A percentile compares a stretch with the other conserved stretches of the same genome.
These are phyloP conservation scores for Cylindrotheca fusiformis DNA, from an alignment of 108 stramenopile species.

Conservation along the genomic window DNA sequence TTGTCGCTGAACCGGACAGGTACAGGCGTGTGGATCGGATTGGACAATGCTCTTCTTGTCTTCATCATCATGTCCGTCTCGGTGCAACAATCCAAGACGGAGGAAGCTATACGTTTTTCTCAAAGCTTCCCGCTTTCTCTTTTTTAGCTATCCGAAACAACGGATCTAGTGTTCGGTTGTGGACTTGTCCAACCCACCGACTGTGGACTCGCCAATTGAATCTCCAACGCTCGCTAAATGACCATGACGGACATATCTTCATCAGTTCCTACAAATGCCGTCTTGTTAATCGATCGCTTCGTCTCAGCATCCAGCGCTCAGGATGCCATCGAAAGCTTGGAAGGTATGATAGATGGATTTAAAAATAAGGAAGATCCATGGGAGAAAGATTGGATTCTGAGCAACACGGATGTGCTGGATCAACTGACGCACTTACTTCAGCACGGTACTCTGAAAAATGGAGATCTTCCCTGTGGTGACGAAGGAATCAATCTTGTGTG, in stretches of 20 bases:
- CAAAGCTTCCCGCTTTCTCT: too few relatives aligned
- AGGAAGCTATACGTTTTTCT: too few relatives aligned
- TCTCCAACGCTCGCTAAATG: too few relatives aligned
- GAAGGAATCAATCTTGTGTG: slow-evolving; percentile 19
- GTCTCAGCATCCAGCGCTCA: slow-evolving; percentile 59
- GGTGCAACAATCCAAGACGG: too few relatives aligned
- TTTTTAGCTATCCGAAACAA: too few relatives aligned
- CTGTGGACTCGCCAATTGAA: too few relatives aligned
- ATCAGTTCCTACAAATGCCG: slow-evolving; percentile 15
- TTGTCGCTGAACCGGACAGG: too few relatives aligned
- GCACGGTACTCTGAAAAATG: slow-evolving; percentile 25
- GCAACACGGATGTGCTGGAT: slow-evolving; percentile 21
- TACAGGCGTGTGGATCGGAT: too few relatives aligned
- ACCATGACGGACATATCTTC: neutral
- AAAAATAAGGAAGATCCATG: slow-evolving; percentile 4
- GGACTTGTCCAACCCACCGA: too few relatives aligned
- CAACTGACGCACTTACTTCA: slow-evolving; percentile 23
- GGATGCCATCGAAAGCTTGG: slow-evolving; percentile 56
- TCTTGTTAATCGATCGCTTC: slow-evolving; percentile 60
- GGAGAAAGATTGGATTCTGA: slow-evolving; percentile 20
- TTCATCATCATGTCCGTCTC: too few relatives aligned
- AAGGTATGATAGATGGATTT: slow-evolving; percentile 25
- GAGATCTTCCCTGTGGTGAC: slow-evolving; percentile 4
- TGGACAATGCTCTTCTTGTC: too few relatives aligned
- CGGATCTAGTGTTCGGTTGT: too few relatives aligned